Evolutionary conservation across 257 asterid genomes (phyloP).

Genomic region (Lavandula angustifolia): DNA sequence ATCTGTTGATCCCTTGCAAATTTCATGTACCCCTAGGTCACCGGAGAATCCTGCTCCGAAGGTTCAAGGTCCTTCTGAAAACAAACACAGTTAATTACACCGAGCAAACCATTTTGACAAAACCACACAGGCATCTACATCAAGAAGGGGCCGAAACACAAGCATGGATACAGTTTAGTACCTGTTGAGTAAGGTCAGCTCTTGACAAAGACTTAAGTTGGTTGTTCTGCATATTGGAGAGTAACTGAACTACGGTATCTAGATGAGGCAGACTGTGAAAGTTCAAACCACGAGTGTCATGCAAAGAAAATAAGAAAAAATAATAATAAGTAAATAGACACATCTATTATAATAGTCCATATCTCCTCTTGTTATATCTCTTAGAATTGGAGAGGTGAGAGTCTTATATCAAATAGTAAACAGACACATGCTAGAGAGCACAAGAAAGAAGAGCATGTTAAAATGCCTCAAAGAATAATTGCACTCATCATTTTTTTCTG

Average conservation of each 20-base stretch:
- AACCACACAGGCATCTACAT: background rate
- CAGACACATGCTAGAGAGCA: background rate
- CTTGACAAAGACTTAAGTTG: slow-evolving; percentile 63
- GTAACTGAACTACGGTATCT: slow-evolving; percentile 73
- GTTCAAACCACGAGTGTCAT: slow-evolving; percentile 7
- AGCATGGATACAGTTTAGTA: slow-evolving; percentile 22
- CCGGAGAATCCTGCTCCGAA: slow-evolving; percentile 27
- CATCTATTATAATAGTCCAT: background rate
- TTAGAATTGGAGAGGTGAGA: background rate
- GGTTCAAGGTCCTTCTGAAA: slow-evolving; percentile 41
- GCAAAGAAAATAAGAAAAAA: background rate
- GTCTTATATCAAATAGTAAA: background rate
- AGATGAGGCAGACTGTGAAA: slow-evolving; percentile 78
- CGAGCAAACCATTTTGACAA: slow-evolving; percentile 12
- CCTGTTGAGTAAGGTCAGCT: slow-evolving; percentile 44
- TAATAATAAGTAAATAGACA: background rate
- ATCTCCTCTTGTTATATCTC: background rate
- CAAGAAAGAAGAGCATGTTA: background rate
- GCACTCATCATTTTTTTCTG: background rate
- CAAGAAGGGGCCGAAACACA: background rate
- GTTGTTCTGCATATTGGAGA: slow-evolving; percentile 68
- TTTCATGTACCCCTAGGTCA: background rate
- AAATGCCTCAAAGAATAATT: background rate
- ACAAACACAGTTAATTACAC: background rate
- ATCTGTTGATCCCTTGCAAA: background rate